phyloP scores from a whole-genome alignment of 768 basidiomycete species.

The Bullera alba region DNA sequence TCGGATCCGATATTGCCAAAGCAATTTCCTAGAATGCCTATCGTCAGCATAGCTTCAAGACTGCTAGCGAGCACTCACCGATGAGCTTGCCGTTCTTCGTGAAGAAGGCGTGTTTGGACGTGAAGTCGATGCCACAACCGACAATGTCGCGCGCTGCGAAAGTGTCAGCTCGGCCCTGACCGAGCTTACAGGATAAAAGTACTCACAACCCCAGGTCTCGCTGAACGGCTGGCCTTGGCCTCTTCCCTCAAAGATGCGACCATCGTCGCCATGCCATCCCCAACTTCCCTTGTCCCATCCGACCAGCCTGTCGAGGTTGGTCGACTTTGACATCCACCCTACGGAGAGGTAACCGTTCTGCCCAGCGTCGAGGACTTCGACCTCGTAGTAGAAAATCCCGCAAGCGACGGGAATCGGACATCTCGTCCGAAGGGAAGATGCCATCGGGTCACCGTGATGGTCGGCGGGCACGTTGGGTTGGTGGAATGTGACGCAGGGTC shows the following conservation, averaged over 20 bases:
- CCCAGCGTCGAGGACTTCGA: slow-evolving; percentile 72
- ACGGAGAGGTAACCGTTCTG: slow-evolving; percentile 62
- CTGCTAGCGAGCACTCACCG: slow-evolving; percentile 20
- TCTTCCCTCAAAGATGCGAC: slow-evolving; percentile 60
- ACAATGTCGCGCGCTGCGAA: slow-evolving; percentile 70
- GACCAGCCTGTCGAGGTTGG: slow-evolving; percentile 31
- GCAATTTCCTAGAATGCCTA: slow-evolving; percentile 19
- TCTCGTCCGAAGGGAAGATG: slow-evolving; percentile 71
- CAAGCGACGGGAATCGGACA: slow-evolving; percentile 73
- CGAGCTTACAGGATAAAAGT: not conserved
- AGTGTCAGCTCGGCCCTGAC: slow-evolving; percentile 9
- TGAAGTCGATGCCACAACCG: slow-evolving; percentile 90
- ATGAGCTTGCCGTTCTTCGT: slow-evolving; percentile 69
- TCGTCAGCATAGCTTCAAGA: not conserved
- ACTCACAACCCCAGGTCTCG: slow-evolving; percentile 71
- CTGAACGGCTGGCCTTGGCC: slow-evolving; percentile 63
- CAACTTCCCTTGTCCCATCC: slow-evolving; percentile 45
- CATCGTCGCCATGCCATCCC: slow-evolving; percentile 47
- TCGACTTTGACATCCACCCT: slow-evolving; percentile 27
- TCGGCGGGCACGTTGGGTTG: slow-evolving; percentile 27
- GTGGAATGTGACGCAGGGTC: slow-evolving; percentile 23
- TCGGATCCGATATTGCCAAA: slow-evolving; percentile 38
- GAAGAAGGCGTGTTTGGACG: slow-evolving; percentile 66
- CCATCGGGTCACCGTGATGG: slow-evolving; percentile 61
- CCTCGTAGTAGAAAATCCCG: slow-evolving; percentile 93